A percentile compares a stretch with the other conserved stretches of the same genome.
Evolutionary conservation across 2,329 filamentous ascomycete species (phyloP).

Genomic region (Alternaria ethzedia): DNA sequence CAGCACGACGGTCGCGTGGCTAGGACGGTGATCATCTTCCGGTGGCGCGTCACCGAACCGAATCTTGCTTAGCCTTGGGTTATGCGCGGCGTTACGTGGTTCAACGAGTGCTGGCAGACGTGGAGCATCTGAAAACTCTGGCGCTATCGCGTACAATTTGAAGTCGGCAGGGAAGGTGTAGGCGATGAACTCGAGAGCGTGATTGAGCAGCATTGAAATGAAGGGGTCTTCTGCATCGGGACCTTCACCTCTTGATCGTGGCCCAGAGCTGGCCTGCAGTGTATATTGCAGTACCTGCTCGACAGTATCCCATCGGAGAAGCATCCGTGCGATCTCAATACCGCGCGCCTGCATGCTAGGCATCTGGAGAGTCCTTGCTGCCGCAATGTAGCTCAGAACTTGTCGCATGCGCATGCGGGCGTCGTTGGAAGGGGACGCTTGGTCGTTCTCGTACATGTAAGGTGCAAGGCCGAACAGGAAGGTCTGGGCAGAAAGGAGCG

Average conservation of each 20-base stretch:
- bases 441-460: slow-evolving; percentile 31
- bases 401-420: slow-evolving; percentile 46
- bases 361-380: slow-evolving; percentile 65
- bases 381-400: slow-evolving; percentile 67
- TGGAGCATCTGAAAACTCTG: slow-evolving; percentile 56
- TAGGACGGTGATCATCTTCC: slow-evolving; percentile 50
- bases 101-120: slow-evolving; percentile 52
- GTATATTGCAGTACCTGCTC: slow-evolving; percentile 67
- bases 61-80: slow-evolving; percentile 67
- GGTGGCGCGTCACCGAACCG: slow-evolving; percentile 72
- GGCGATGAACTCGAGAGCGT: slow-evolving; percentile 65
- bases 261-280: slow-evolving; percentile 50
- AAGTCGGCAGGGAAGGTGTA: slow-evolving; percentile 67
- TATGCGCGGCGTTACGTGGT: slow-evolving; percentile 47
- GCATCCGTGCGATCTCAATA: slow-evolving; percentile 63
- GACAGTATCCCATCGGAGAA: slow-evolving; percentile 68
- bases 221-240: slow-evolving; percentile 60
- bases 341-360: slow-evolving; percentile 63
- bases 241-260: slow-evolving; percentile 16
- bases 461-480: slow-evolving; percentile 41
- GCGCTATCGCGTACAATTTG: slow-evolving; percentile 60
- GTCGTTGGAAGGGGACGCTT: slow-evolving; percentile 30
- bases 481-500: slow-evolving; percentile 32
- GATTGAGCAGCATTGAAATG: slow-evolving; percentile 61
- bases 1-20: slow-evolving; percentile 57